Evolutionary conservation across 179 eudicot species (phyloP), one percentile per base, ranked within the genome.

Genomic region (Amaranthus tricolor): DNA sequence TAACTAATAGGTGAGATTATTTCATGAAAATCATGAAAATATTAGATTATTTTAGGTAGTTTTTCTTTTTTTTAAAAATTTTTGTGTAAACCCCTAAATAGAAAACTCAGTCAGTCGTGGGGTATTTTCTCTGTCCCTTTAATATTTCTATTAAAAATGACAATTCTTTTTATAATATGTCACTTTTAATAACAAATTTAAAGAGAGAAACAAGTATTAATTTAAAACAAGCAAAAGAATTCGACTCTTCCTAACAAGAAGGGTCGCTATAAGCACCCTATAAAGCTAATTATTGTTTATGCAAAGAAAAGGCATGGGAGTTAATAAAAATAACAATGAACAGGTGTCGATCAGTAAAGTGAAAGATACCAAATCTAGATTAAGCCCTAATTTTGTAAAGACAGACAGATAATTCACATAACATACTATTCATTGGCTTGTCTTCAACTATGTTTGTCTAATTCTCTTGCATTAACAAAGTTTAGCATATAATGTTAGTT

Each of bases 321-420:
- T 19, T 51, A 49, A 59, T 64, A 43, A 52, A 60, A 65, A 11
- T 52, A 54, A 45, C 8, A 62, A 72, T n/a, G 8, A 76, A 76
- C 83, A 80, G 77, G 77, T 80, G 83, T 80, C 79, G 49, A 66
- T 60, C 21, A 49, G 20, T 80, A 72, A 80, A 80, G 83, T 73
- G 73, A 74, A 24, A 48, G 73, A 76, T 76, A 76, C 73, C 79
- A 80, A 80, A 80, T 80, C 77, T 72, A 72, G 43, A 21, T 48
- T 49, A 5, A 78, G 62, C 63, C 76, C 65, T 53, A 77, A 77
- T 62, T 10, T 52, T 54, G 58, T 55, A 44, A 47, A 7, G 58
- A 57, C 70, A 80, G 74, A 44, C 66, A 61, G 69, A 72, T 54
- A 68, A 76, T 45, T 76, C 83, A 80, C 80, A 70, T 67, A 72